Evolutionary conservation across 2,329 filamentous ascomycete genomes (phyloP).

Genomic region (Xylaria sp.): DNA sequence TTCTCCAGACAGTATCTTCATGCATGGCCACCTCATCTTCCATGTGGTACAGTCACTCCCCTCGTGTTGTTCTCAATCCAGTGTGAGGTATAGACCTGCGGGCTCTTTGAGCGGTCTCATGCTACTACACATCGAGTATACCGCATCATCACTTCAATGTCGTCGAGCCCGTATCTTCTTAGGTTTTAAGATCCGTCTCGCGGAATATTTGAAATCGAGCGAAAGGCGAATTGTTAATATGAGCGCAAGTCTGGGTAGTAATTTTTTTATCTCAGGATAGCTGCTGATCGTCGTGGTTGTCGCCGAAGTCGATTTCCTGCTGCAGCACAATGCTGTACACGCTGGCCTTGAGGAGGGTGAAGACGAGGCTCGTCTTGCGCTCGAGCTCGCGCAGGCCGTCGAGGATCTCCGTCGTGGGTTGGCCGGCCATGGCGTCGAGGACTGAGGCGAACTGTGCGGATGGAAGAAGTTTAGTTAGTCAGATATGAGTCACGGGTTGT

Average conservation of each 20-base stretch:
- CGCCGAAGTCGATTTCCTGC: constrained; percentile 88
- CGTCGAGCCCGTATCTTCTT: background rate
- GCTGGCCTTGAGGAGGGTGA: constrained; percentile 95
- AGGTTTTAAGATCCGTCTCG: background rate
- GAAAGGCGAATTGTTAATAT: too few species aligned
- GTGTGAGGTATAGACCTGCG: background rate
- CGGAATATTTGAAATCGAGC: too few species aligned
- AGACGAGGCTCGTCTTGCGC: constrained; percentile 93
- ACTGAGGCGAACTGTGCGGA: constrained; percentile 65
- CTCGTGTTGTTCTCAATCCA: background rate
- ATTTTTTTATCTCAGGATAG: constrained; percentile 23
- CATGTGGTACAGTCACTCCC: background rate
- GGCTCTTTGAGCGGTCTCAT: background rate
- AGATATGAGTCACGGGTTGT: too few species aligned
- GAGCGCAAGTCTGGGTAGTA: too few species aligned
- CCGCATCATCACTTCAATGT: background rate
- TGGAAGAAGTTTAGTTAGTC: background rate
- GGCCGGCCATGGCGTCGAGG: constrained; percentile 72
- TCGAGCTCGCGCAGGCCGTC: constrained; percentile 89
- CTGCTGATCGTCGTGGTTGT: constrained; percentile 51
- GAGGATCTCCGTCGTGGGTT: constrained; percentile 82
- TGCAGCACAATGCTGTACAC: constrained; percentile 99
- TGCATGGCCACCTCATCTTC: background rate
- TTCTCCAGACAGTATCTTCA: background rate
- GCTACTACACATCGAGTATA: background rate